phyloP scores from a whole-genome alignment of 129 eudicot species.

The Pittosporum tobira region DNA sequence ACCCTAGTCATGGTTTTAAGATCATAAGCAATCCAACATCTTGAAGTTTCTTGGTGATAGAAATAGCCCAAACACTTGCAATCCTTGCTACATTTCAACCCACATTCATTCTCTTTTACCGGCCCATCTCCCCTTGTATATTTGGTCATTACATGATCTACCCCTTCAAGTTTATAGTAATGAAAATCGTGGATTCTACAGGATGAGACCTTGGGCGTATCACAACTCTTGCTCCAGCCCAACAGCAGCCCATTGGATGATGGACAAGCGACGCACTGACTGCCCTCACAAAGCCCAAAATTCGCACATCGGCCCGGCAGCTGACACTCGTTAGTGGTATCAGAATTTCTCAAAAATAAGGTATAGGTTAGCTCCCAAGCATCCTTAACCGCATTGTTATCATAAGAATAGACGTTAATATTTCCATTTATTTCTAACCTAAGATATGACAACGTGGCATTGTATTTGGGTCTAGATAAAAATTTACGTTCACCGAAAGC shows the following conservation, averaged over 20 bases:
- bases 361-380: slow-evolving; percentile 39
- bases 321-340: slow-evolving; percentile 29
- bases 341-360: slow-evolving; percentile 12
- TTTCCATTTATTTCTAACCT: slow-evolving; percentile 52
- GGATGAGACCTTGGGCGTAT: slow-evolving; percentile 13
- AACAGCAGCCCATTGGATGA: slow-evolving; percentile 23
- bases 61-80: slow-evolving; percentile 63
- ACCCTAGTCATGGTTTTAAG: slow-evolving; percentile 33
- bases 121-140: slow-evolving; percentile 30
- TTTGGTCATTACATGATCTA: slow-evolving; percentile 40
- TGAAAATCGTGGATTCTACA: slow-evolving; percentile 22
- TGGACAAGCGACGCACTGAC: slow-evolving; percentile 50
- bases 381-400: slow-evolving; percentile 9
- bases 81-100: slow-evolving; percentile 30
- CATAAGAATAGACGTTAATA: slow-evolving; percentile 32
- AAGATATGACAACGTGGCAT: slow-evolving; percentile 35
- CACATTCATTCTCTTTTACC: slow-evolving; percentile 27
- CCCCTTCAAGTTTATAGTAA: slow-evolving; percentile 43
- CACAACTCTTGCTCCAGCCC: slow-evolving; percentile 47
- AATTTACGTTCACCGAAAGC: not conserved
- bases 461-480: slow-evolving; percentile 17
- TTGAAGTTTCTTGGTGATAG: slow-evolving; percentile 28
- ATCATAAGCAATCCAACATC: slow-evolving; percentile 51
- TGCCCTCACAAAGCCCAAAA: slow-evolving; percentile 42
- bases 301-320: slow-evolving; percentile 39